Evolutionary conservation across 805 yeast species (phyloP), one percentile per base, ranked within the genome.

Genomic region (Metschnikowia reukaufii): DNA sequence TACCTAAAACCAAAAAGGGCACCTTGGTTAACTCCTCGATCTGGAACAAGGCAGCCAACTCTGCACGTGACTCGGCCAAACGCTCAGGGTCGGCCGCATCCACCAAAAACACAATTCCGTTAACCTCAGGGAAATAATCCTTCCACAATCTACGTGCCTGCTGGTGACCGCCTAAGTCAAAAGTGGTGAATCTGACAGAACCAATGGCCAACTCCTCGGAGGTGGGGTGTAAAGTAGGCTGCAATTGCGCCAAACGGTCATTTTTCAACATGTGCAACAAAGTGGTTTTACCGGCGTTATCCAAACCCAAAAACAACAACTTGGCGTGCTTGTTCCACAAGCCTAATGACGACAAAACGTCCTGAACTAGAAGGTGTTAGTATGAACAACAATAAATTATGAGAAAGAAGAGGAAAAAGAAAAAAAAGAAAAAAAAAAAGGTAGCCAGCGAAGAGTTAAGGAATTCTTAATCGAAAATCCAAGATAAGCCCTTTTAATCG

Each of bases 101-200:
- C 27, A 94, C 97, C 49, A 94, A 76, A 69, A 87, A 94, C 27
- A 94, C 98, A 57, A 94, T 94, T 47, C 97, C 99, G 68, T 90
- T 88, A 41, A 94, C 99, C 73, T 94, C 99, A 49, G 99, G 99
- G 85, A 94, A 94, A 70, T 94, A 94, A 68, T 94, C 98, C 67
- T 91, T 91, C 99, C 99, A 94, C 65, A 94, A 83, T 73, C 99
- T 89, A 74, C 99, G 91, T 41, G 99, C 98, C 73, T 92, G 97
- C 68, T 82, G 85, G 76, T 94, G 99, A 36, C 99, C 99, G 71
- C 99, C 99, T 59, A 94, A 79, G 69, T 94, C 99, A 62, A 94
- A 94, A 23, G 99, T 94, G 50, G 99, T 94, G 79, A 94, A 94
- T 68, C 92, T 85, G 52, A 92, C 95, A 59, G 87, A 86, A 58